Base-by-base conservation (phyloP, 371 early-diverging fungal genomes). In the Chytridiales sp. region DNA sequence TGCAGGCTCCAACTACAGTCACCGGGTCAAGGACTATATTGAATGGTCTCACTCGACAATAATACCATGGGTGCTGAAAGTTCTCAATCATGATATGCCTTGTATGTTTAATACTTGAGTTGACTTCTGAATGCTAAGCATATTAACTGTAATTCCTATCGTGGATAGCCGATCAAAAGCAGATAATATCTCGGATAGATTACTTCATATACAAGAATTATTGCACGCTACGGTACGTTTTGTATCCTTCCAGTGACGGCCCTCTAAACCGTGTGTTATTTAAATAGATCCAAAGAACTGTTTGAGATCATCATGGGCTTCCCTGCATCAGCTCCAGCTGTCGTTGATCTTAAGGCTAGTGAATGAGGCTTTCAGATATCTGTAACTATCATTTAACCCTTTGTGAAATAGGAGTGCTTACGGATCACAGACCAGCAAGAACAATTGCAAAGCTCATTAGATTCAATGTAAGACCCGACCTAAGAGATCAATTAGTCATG, bases 281-380 rank as follows among this genome's bases (percentile, higher is more conserved):
- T 9, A n/a, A 31, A 13, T 30, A 56, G 56, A 40, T 17, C 46
- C 17, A 21, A 44, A 29, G 42, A 56, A 56, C 46, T 56, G 29
- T 56, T 56, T 26, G 56, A 56, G 11, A 56, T 56, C 9, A 46
- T 56, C 29, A 46, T 56, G 11, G 56, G 31, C n/a, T 56, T 46
- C 27, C 56, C 56, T 11, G 42, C 11, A 22, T 56, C 56, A 46
- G 44, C 41, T 44, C 44, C 56, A 9, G 56, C 56, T 24, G 30
- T 56, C 26, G 24, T 9, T 11, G 46, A 56, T 13, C 40, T 56
- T 31, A 56, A 56, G 30, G 56, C 46, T 15, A 1, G 15, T 15
- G 8, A 29, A 49, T 49, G 29, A 22, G n/a, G 4, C 44, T 24
- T 43, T 2, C 22, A 29, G 4, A 24, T n/a, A 31, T 24, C 27